Evolutionary conservation across 371 early-diverging fungal species (phyloP).

Genomic region (Apophysomyces trapeziformis): DNA sequence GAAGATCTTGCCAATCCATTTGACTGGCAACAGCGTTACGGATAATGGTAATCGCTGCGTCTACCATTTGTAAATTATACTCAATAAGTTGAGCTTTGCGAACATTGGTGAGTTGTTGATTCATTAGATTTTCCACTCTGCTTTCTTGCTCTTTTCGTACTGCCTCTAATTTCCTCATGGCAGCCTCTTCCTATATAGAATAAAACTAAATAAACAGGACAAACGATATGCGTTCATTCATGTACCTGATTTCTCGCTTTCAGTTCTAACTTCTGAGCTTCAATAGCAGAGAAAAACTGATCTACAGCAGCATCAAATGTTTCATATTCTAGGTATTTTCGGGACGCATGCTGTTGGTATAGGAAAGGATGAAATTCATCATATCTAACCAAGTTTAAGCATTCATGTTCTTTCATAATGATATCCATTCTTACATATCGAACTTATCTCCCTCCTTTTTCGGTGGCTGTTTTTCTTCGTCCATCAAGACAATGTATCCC

Average conservation of each 20-base stretch:
- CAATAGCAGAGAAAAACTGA: slow-evolving; percentile 89
- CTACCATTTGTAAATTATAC: slow-evolving; percentile 80
- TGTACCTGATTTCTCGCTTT: slow-evolving; percentile 65
- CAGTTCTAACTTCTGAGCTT: slow-evolving; percentile 81
- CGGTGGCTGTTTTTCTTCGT: slow-evolving; percentile 48
- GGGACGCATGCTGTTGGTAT: slow-evolving; percentile 70
- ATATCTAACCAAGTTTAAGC: slow-evolving; percentile 45
- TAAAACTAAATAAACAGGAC: background rate
- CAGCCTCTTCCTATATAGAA: slow-evolving; percentile 68
- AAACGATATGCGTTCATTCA: background rate
- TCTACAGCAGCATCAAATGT: slow-evolving; percentile 90
- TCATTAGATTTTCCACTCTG: slow-evolving; percentile 76
- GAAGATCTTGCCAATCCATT: slow-evolving; percentile 96
- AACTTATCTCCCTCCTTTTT: slow-evolving; percentile 47
- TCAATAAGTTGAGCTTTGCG: slow-evolving; percentile 86
- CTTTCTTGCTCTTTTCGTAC: slow-evolving; percentile 81
- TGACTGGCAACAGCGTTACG: slow-evolving; percentile 88
- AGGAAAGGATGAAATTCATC: slow-evolving; percentile 91
- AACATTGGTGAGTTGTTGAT: slow-evolving; percentile 66
- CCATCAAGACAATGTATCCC: slow-evolving; percentile 65
- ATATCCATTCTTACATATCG: slow-evolving; percentile 49
- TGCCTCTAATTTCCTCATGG: slow-evolving; percentile 81
- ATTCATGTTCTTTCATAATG: background rate
- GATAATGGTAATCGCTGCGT: slow-evolving; percentile 84
- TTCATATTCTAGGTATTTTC: slow-evolving; percentile 59